Base-by-base conservation (phyloP, 768 basidiomycete genomes). In the Boletus barrowsii region DNA sequence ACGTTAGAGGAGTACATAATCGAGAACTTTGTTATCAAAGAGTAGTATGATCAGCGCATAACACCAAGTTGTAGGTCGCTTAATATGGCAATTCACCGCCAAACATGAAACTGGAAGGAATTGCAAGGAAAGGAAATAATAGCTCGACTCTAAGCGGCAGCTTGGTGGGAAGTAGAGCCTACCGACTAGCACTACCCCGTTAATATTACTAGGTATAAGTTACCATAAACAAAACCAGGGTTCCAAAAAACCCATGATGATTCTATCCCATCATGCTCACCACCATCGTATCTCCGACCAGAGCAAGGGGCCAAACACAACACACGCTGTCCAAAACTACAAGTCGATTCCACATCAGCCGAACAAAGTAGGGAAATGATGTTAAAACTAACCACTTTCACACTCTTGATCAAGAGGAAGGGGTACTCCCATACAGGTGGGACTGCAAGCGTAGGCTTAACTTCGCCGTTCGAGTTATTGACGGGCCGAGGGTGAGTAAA, bases 271-370 rank as follows among this genome's bases (percentile, higher is more conserved):
- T 30, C 42, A 6, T 17, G 17, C 17, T 58, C 59, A 68, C 84
- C 86, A 88, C 86, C 86, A 89, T 29, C 84, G 75, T 30, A 95
- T 76, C 71, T 98, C 95, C 10, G 84, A 80, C 91, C 91, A 96
- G 10, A 98, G 70, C 29, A 96, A 76, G 0, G 95, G 95, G 10
- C 89, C 75, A 60, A 98, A 86, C 1, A 98, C 93, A n/a, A 93
- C 69, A 54, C 87, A 88, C 0, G 95, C 95, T 3, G 87, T 93
- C 83, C 86, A 95, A 69, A 98, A 88, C 89, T 93, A 65, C 15
- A 37, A n/a, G 43, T 48, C 17, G 17, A n/a, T 26, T 54, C 20
- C 20, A 35, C 4, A 24, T 51, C 20, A 50, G 53, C 33, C 24
- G 39, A 48, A 30, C 5, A 10, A 33, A 26, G n/a, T 2, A 14